Conservation (phyloP, 192 early-diverging fungal genomes). For the Mortierella alpina region DNA sequence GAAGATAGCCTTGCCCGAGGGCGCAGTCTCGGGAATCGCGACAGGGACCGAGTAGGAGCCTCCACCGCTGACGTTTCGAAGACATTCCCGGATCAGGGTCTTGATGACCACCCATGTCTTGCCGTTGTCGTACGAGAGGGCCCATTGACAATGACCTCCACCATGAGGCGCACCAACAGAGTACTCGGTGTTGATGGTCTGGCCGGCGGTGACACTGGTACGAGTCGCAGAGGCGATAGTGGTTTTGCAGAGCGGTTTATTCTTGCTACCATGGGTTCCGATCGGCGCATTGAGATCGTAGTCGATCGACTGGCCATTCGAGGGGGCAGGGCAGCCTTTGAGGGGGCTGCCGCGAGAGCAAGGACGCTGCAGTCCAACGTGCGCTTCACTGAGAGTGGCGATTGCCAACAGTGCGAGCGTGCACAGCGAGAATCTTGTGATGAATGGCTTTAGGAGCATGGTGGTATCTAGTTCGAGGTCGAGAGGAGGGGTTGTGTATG, state of each 20-base stretch:
- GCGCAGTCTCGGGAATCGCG: slow-evolving; percentile 47
- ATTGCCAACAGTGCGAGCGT: no score
- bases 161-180: slow-evolving; percentile 66
- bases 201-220: slow-evolving; percentile 57
- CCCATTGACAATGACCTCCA: slow-evolving; percentile 81
- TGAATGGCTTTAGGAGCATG: slow-evolving; percentile 1
- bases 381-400: no score
- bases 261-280: slow-evolving; percentile 19
- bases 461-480: not conserved
- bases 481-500: no score
- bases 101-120: slow-evolving; percentile 73
- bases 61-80: slow-evolving; percentile 44
- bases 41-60: slow-evolving; percentile 32
- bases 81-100: slow-evolving; percentile 63
- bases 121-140: slow-evolving; percentile 72
- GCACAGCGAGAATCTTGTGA: no score
- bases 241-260: slow-evolving; percentile 61
- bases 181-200: slow-evolving; percentile 64
- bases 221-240: slow-evolving; percentile 52
- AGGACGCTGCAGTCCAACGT: slow-evolving; percentile 10
- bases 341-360: slow-evolving; percentile 58
- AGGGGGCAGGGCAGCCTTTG: slow-evolving; percentile 57
- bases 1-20: slow-evolving; percentile 51
- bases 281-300: slow-evolving; percentile 63
- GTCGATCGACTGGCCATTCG: slow-evolving; percentile 55